Conservation (phyloP, 2,329 filamentous ascomycete genomes). For the Aspergillus aculeatus region DNA sequence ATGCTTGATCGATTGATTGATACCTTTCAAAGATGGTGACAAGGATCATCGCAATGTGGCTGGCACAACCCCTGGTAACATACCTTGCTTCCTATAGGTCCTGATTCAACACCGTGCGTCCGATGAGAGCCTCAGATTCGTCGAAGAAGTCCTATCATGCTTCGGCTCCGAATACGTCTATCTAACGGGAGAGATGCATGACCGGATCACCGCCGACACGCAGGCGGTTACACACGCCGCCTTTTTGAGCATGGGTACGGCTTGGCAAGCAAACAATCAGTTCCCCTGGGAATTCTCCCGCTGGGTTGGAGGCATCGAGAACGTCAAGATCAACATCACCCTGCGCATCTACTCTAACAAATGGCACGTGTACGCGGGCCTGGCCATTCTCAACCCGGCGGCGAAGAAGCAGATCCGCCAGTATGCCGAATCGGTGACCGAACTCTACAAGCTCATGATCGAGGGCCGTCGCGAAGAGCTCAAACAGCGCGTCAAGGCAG, state of each 20-base stretch:
- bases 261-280: constrained; percentile 91
- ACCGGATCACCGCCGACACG: constrained; percentile 96
- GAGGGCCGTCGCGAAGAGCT: constrained; percentile 77
- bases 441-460: constrained; percentile 96
- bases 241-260: constrained; percentile 95
- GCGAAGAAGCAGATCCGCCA: constrained; percentile 90
- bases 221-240: constrained; percentile 97
- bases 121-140: constrained; percentile 70
- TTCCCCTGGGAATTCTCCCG: constrained; percentile 97
- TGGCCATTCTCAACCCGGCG: constrained; percentile 93
- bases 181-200: constrained; percentile 82
- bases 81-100: constrained; percentile 48
- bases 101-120: constrained; percentile 91
- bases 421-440: constrained; percentile 88
- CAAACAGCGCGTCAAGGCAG: constrained; percentile 70
- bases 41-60: constrained; percentile 1
- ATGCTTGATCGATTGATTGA: constrained; percentile 20
- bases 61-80: constrained; percentile 3
- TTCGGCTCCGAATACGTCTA: constrained; percentile 83
- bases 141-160: constrained; percentile 77
- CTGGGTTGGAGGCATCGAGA: constrained; percentile 96
- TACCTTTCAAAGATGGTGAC: constrained; percentile 9
- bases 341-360: constrained; percentile 97
- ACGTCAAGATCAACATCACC: constrained; percentile 98
- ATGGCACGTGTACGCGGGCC: constrained; percentile 98